Conservation (phyloP, 208 protist genomes). For the Tetramitus jugosus region DNA sequence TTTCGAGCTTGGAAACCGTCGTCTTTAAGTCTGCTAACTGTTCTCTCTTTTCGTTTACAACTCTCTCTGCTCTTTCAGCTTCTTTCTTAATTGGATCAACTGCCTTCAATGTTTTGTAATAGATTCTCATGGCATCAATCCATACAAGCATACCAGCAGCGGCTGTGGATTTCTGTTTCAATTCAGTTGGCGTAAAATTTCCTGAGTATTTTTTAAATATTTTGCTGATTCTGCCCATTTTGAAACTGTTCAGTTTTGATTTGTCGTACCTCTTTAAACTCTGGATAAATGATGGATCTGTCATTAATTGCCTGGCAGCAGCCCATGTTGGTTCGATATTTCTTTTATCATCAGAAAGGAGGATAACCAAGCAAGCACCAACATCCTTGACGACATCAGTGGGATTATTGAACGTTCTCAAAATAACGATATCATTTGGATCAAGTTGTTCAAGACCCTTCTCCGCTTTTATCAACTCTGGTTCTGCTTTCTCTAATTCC, state of each 20-base stretch:
- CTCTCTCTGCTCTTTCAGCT: slow-evolving; percentile 71
- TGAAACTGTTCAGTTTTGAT: slow-evolving; percentile 27
- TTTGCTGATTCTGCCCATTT: not conserved
- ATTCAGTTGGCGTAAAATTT: not conserved
- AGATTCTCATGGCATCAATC: slow-evolving; percentile 93
- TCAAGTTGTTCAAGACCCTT: slow-evolving; percentile 88
- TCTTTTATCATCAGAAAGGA: slow-evolving; percentile 42
- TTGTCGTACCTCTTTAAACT: slow-evolving; percentile 51
- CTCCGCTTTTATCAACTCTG: slow-evolving; percentile 82
- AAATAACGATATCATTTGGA: slow-evolving; percentile 88
- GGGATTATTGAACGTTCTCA: slow-evolving; percentile 91
- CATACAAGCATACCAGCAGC: slow-evolving; percentile 80
- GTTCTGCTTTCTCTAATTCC: slow-evolving; percentile 89
- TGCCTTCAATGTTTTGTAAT: slow-evolving; percentile 91
- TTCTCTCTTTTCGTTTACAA: slow-evolving; percentile 61
- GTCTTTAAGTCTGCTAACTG: slow-evolving; percentile 82
- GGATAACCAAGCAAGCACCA: slow-evolving; percentile 67
- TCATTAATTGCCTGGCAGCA: slow-evolving; percentile 56
- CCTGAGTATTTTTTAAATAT: not conserved
- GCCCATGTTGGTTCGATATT: slow-evolving; percentile 34
- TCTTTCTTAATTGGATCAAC: slow-evolving; percentile 90
- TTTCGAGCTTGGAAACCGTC: slow-evolving; percentile 72
- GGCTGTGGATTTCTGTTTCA: not conserved
- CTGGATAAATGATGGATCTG: slow-evolving; percentile 49
- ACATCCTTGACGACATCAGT: slow-evolving; percentile 83